phyloP scores from a whole-genome alignment of 768 basidiomycete genomes.

The Clavaria fumosa region DNA sequence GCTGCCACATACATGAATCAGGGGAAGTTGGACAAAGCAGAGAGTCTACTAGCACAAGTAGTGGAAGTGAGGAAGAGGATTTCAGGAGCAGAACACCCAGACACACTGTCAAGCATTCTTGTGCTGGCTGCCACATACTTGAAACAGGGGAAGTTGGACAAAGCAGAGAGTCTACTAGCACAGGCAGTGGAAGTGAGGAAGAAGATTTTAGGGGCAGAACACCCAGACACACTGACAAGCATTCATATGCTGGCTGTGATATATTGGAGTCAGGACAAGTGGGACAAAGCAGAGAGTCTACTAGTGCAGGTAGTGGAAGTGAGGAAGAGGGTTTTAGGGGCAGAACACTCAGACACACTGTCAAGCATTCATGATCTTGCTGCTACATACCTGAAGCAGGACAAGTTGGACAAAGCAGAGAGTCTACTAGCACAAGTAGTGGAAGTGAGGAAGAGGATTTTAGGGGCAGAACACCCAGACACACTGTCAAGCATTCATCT shows the following conservation, averaged over 20 bases:
- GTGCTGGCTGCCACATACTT: background rate
- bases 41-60: background rate
- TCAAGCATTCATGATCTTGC: background rate
- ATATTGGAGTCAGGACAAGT: background rate
- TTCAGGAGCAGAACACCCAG: background rate
- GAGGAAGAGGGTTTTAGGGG: background rate
- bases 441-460: background rate
- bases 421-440: background rate
- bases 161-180: background rate
- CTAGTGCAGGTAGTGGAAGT: background rate
- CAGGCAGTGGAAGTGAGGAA: background rate
- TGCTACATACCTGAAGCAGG: background rate
- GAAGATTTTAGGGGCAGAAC: background rate
- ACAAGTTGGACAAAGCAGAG: background rate
- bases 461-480: background rate
- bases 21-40: background rate
- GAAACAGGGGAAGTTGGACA: background rate
- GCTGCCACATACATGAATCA: background rate
- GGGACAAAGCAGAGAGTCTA: background rate
- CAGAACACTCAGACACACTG: background rate
- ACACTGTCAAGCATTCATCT: background rate
- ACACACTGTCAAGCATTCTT: background rate
- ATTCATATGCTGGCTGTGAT: background rate
- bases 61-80: background rate
- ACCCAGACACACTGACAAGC: slow-evolving; percentile 1